Evolutionary conservation across 1,139 yeast genomes (phyloP), one percentile per base, ranked within the genome.

Genomic region (Hemisphaericaspora lyxosophila): DNA sequence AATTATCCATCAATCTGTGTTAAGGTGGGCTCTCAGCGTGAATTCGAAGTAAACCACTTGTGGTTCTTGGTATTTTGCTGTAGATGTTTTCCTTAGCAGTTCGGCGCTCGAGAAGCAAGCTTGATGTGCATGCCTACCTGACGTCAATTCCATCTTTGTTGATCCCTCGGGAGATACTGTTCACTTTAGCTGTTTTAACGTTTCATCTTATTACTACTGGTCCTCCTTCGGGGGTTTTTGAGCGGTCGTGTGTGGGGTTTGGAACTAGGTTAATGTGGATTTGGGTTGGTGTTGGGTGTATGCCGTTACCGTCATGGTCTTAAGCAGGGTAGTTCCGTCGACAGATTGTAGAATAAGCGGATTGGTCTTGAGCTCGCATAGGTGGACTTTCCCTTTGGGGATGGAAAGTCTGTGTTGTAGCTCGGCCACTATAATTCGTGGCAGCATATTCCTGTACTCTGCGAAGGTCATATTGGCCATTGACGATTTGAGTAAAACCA

Each of bases 361-460:
- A 62, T 59, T 57, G 80, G 75, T 62, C 78, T 83, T 80, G 89
- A 83, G 80, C 76, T 82, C 86, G 73, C 73, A 15, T 27, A 22
- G 20, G 16, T 18, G 24, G 30, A 26, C 26, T 7, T 17, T 14
- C 14, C 26, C 17, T 14, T 15, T 15, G 25, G 18, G 30, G 26
- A 22, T 20, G 46, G 27, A 23, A 31, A 13, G 27, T 27, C 29
- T 48, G 44, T 59, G 72, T 70, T 69, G 81, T 49, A 76, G 85
- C 78, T 80, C 82, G 82, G 61, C 70, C 71, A 47, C 31, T 40
- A 48, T 54, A 59, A 56, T 56, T 54, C 67, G 75, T 61, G 71
- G 88, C 90, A 78, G 85, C 87, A 85, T 85, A 85, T 85, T 85
- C 94, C 94, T 84, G 82, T 72, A 82, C 92, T 76, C 85, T 83